A percentile compares a stretch with the other conserved stretches of the same genome.
phyloP scores from a whole-genome alignment of 169 alveolate genomes.

The Plasmodium adleri region DNA sequence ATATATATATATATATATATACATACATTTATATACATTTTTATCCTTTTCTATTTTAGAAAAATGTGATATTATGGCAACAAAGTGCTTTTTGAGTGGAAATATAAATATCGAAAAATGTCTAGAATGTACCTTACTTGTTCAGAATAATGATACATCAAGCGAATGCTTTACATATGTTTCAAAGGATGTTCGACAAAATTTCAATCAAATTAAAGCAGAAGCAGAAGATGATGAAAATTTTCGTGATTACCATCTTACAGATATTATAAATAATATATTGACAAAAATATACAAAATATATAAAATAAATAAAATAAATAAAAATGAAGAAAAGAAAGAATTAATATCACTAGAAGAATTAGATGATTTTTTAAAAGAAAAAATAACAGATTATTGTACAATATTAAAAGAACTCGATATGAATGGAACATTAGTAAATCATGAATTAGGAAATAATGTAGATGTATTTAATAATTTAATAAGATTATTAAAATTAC shows the following conservation, averaged over 20 bases:
- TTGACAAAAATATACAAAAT: conserved; percentile 20
- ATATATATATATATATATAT: no score
- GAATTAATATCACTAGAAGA: conserved; percentile 20
- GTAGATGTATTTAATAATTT: conserved; percentile 29
- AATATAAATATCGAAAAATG: conserved; percentile 37
- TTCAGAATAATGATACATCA: neutral
- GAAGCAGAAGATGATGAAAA: conserved; percentile 26
- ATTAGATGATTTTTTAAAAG: conserved; percentile 7
- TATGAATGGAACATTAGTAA: conserved; percentile 35
- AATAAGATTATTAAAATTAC: conserved; percentile 7
- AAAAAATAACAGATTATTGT: conserved; percentile 24
- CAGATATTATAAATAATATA: conserved; percentile 21
- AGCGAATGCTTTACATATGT: conserved; percentile 35
- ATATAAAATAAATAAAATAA: conserved; percentile 2
- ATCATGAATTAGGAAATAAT: conserved; percentile 27
- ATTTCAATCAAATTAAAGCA: neutral
- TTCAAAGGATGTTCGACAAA: neutral
- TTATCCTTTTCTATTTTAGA: conserved; percentile 5
- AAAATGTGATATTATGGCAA: conserved; percentile 3
- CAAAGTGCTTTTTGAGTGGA: conserved; percentile 48
- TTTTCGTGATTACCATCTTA: conserved; percentile 6
- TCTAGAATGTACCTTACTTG: conserved; percentile 43
- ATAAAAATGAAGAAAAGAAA: neutral
- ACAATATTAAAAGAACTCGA: conserved; percentile 24
- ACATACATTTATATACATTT: no score